Percentiles rank a stretch among this genome's conserved stretches.
These are phyloP conservation scores for Diversispora eburnea DNA, from an alignment of 192 early-diverging fungal species.

Conservation along the genomic window DNA sequence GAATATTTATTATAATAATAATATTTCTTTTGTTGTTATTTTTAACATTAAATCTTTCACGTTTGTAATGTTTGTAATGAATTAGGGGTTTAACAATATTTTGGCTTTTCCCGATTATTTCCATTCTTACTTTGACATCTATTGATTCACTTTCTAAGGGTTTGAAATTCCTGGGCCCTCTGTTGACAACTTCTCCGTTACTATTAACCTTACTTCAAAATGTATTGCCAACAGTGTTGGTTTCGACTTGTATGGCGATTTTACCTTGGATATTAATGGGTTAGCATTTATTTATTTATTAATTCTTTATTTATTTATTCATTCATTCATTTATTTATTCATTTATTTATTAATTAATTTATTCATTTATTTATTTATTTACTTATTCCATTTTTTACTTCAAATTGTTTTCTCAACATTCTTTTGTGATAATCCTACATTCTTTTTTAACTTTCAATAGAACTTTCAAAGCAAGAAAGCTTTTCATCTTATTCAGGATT, in stretches of 20 bases:
- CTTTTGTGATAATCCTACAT: background rate
- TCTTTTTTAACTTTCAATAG: conserved; percentile 26
- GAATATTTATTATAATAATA: background rate
- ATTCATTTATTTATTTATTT: background rate
- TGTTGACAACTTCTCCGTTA: conserved; percentile 42
- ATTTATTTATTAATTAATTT: background rate
- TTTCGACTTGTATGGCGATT: conserved; percentile 49
- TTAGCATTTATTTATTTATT: conserved; percentile 9
- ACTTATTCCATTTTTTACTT: background rate
- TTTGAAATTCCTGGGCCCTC: conserved; percentile 45
- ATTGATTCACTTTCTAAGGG: conserved; percentile 46
- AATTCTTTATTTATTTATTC: too few relatives aligned
- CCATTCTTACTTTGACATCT: conserved; percentile 54
- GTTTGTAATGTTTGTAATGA: background rate
- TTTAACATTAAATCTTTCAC: background rate
- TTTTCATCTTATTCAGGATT: conserved; percentile 55
- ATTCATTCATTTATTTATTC: background rate
- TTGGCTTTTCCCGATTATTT: conserved; percentile 61
- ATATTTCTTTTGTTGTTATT: background rate
- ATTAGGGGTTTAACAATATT: conserved; percentile 57
- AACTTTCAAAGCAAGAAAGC: conserved; percentile 55
- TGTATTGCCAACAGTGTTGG: conserved; percentile 56
- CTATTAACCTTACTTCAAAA: conserved; percentile 49
- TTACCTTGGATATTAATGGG: conserved; percentile 55
- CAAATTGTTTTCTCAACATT: background rate